Base-by-base conservation (phyloP, 2,329 filamentous ascomycete species). In the Alternaria dauci region DNA sequence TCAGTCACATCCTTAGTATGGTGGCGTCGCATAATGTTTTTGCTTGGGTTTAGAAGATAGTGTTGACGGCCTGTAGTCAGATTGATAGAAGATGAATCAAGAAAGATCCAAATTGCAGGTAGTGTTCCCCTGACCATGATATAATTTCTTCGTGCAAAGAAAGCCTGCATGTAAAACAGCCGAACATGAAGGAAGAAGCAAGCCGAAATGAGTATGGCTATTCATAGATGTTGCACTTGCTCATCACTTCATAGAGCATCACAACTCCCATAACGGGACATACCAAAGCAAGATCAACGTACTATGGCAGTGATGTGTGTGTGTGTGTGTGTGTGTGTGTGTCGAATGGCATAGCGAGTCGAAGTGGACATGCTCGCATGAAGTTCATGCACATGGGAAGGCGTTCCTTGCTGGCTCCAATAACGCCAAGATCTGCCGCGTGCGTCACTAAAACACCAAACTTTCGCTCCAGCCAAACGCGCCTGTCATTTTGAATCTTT, bases 391-490 rank as follows among this genome's bases (percentile, higher is more conserved):
- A 58, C 18, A 34, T 16, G 16, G 42, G 43, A 39, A 28, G 46
- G 32, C 44, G 41, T 36, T 52, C 44, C 41, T 58, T 51, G 20
- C 47, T 46, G 50, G 47, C 39, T 23, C 28, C 34, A 43, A 38
- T 23, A 62, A 53, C 55, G 71, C 70, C 69, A 71, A 71, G 72
- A 34, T 66, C 65, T 72, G 70, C 70, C 70, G 58, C 63, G 32
- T 16, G 32, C 52, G 46, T 61, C 65, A 23, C 20, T 23, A 57
- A 69, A 71, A 71, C 71, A 70, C 69, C 69, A 68, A 76, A 74
- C 69, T 76, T 73, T 76, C 71, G 63, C 61, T 69, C 63, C 64
- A 58, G 41, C 68, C 63, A 68, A 68, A 75, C 69, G 72, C 73
- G 69, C 71, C 61, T 52, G 41, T 51, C 47, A 47, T 30, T 50